Evolutionary conservation across 345 rosid genomes (phyloP), one percentile per base, ranked within the genome.

Genomic region (Camelina sativa): DNA sequence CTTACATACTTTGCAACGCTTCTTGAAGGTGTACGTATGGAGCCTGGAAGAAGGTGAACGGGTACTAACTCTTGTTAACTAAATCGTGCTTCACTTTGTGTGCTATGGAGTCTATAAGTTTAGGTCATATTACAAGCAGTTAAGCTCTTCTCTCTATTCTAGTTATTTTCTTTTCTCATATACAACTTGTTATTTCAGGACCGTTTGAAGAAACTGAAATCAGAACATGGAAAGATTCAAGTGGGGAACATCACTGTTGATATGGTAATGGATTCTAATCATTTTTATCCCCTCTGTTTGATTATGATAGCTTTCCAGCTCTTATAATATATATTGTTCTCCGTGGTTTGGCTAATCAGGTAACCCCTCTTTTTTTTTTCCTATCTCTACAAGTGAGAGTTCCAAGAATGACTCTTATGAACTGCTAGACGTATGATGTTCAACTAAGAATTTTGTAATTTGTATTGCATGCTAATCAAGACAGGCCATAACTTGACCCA

Each of bases 171-270:
- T 47, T 41, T 32, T 5, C 34, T 62, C 66, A 61, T 58, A 15
- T 34, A 35, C 8, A 12, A 23, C 16, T 60, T 46, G 19, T 4
- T 59, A 59, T 46, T 75, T 17, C 84, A 94, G 98, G 97, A 91
- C 17, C 95, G 96, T 52, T 76, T 94, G 54, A 91, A 94, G 86
- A 89, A 91, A 80, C 63, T 94, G 51, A 94, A 84, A 78, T 28
- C 88, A 41, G 92, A 91, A 66, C 82, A 86, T 81, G 98, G 98
- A 69, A 94, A 87, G 57, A 85, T 86, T 76, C 93, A 83, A 25
- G 47, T 94, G 79, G 95, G 98, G 11, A 91, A 88, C 69, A 88
- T 90, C 74, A 87, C 98, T 0, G 87, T 86, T 58, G 97, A 94
- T 75, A 91, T 91, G 98, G 96, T 93, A 22, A 87, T 71, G 20